Evolutionary conservation across 257 asterid genomes (phyloP).

Genomic region (Apocynum venetum): DNA sequence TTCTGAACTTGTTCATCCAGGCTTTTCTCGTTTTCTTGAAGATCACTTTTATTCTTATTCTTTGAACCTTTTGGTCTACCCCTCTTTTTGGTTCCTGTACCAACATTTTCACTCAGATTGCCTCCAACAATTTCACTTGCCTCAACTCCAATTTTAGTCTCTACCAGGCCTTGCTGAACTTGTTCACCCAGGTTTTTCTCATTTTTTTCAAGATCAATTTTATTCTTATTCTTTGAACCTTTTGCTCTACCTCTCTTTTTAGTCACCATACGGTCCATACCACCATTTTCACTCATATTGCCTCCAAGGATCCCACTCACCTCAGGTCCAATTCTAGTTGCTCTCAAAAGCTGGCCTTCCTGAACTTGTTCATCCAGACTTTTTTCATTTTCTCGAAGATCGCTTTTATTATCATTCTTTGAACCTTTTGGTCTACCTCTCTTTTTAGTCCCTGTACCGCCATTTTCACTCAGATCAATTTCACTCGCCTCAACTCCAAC

Average conservation of each 20-base stretch:
- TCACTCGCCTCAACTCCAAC: not conserved
- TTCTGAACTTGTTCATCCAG: not conserved
- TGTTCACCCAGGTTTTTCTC: not conserved
- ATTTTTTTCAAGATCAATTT: not conserved
- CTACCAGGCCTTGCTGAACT: not conserved
- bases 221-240: conserved; percentile 10
- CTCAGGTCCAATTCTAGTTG: not conserved
- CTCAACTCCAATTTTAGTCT: not conserved
- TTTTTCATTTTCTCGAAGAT: conserved; percentile 3
- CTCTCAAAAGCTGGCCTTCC: not conserved
- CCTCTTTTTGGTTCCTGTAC: not conserved
- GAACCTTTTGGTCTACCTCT: conserved; percentile 9
- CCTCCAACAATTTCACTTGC: too few species aligned
- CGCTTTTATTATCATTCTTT: not conserved
- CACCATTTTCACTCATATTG: not conserved
- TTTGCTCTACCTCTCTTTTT: conserved; percentile 4
- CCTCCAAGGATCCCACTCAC: not conserved
- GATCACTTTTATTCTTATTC: not conserved
- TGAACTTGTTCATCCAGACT: not conserved
- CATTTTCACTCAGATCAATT: not conserved
- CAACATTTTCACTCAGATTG: not conserved
- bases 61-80: conserved; percentile 10
- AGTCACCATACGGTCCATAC: not conserved
- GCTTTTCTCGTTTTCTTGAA: conserved; percentile 1
- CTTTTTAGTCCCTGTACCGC: not conserved